Percentiles rank a stretch among this genome's conserved stretches.
These are phyloP conservation scores for Massariosphaeria phaeospora DNA, from an alignment of 495 filamentous ascomycete genomes.

Conservation along the genomic window DNA sequence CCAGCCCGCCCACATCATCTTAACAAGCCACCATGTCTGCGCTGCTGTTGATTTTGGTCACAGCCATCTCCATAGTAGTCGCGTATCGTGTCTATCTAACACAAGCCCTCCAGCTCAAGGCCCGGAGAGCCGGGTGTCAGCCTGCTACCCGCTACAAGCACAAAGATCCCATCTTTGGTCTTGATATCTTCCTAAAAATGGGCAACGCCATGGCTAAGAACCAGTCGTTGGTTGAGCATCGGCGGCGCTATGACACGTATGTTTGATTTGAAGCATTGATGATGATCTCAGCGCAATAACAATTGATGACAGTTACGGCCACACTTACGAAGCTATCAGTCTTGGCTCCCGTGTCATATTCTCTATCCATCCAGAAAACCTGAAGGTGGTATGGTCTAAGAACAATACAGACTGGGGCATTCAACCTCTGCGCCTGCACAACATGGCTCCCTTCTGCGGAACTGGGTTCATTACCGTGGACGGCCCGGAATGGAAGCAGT, in stretches of 20 bases:
- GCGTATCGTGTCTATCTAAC: neutral
- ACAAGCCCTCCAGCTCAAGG: neutral
- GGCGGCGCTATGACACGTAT: neutral
- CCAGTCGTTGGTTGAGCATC: neutral
- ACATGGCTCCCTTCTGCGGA: conserved; percentile 1
- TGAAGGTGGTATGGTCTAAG: neutral
- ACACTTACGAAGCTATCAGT: neutral
- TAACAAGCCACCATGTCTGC: no score
- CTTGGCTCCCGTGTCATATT: neutral
- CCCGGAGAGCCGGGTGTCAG: neutral
- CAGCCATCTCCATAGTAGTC: no score
- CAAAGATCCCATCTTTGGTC: neutral
- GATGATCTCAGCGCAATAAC: no score
- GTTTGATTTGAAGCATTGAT: no score
- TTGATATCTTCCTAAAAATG: neutral
- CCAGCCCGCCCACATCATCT: no score
- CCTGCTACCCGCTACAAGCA: neutral
- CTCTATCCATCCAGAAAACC: neutral
- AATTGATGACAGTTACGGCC: no score
- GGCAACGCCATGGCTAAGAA: neutral
- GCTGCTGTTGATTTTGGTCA: no score
- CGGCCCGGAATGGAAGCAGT: neutral
- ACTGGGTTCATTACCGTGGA: conserved; percentile 1
- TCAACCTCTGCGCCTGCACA: neutral
- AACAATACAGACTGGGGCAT: neutral